Percentiles rank a stretch among this genome's conserved stretches.
Evolutionary conservation across 1,139 yeast species (phyloP).

Genomic region (Nakaseomyces glabratus): DNA sequence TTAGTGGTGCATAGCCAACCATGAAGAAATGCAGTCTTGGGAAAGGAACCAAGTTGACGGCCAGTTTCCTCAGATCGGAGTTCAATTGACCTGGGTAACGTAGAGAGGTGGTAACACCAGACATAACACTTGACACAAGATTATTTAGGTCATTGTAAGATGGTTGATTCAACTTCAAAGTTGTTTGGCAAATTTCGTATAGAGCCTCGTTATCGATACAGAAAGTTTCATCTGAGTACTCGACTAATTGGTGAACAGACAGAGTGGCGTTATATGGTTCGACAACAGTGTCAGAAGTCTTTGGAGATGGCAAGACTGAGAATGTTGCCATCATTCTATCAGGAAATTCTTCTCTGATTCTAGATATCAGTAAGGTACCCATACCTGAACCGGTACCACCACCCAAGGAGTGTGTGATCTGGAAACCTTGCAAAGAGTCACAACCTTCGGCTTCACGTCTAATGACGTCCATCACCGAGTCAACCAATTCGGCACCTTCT

Average conservation of each 20-base stretch:
- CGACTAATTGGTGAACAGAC: constrained; percentile 87
- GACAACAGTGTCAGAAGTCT: constrained; percentile 83
- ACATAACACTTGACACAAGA: constrained; percentile 83
- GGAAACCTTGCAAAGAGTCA: constrained; percentile 91
- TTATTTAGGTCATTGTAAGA: constrained; percentile 67
- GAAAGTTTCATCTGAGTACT: constrained; percentile 84
- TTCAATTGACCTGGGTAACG: constrained; percentile 93
- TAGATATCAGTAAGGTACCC: constrained; percentile 77
- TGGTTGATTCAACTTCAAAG: constrained; percentile 73
- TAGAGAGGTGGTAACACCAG: constrained; percentile 78
- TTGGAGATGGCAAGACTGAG: constrained; percentile 87
- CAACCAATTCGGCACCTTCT: constrained; percentile 90
- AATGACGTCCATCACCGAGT: constrained; percentile 76
- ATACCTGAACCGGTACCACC: constrained; percentile 97
- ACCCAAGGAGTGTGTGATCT: constrained; percentile 86
- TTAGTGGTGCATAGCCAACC: constrained; percentile 90
- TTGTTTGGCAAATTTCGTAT: constrained; percentile 78
- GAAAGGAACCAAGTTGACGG: constrained; percentile 89
- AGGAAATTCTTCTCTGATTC: constrained; percentile 79
- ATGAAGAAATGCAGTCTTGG: constrained; percentile 91
- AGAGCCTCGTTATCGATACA: constrained; percentile 92
- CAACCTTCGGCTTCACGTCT: constrained; percentile 92
- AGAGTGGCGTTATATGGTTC: constrained; percentile 91
- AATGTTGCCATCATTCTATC: constrained; percentile 96
- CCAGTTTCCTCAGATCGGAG: constrained; percentile 83